Conservation (phyloP, 805 yeast genomes). For the Candida fluviatilis region DNA sequence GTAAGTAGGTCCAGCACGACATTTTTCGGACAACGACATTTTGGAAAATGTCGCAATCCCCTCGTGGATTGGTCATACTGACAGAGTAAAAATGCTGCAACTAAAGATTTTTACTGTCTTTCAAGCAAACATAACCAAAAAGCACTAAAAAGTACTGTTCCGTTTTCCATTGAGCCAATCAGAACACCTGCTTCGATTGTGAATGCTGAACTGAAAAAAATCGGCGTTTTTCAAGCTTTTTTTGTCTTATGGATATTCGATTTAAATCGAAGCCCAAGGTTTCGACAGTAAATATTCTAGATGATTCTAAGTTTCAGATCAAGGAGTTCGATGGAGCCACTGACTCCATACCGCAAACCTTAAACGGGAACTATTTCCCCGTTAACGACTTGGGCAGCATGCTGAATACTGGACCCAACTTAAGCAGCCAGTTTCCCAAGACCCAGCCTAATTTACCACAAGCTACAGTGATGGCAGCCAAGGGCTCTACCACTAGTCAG, state of each 20-base stretch:
- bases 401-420: neutral
- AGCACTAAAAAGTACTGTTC: no score
- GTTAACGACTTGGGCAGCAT: neutral
- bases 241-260: constrained; percentile 32
- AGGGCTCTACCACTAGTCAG: neutral
- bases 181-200: no score
- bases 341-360: neutral
- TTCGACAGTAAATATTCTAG: constrained; percentile 27
- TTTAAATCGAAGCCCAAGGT: constrained; percentile 38
- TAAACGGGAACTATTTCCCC: neutral
- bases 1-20: no score
- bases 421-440: neutral
- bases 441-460: neutral
- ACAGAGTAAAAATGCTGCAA: neutral
- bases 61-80: neutral
- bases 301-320: constrained; percentile 17
- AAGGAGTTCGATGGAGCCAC: neutral
- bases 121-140: no score
- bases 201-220: no score
- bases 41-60: neutral
- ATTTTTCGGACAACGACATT: neutral
- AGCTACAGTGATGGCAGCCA: neutral
- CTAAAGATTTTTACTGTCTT: no score
- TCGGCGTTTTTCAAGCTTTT: neutral
- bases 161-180: no score